Evolutionary conservation across 352 stramenopile species (phyloP).

Genomic region (Pythium folliculosum): DNA sequence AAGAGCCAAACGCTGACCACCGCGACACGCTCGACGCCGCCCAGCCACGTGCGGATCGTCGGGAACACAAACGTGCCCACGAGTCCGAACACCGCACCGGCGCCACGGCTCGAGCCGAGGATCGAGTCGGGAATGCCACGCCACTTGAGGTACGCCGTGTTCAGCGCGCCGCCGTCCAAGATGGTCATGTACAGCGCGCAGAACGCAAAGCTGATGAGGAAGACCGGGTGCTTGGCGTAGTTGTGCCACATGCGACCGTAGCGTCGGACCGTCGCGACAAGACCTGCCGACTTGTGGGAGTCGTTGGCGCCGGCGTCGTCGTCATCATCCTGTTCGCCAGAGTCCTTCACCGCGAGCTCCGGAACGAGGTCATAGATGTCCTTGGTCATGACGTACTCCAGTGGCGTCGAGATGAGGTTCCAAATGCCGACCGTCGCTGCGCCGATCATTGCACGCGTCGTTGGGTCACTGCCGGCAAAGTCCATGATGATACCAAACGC

Average conservation of each 20-base stretch:
- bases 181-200: conserved; percentile 33
- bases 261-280: conserved; percentile 5
- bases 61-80: conserved; percentile 30
- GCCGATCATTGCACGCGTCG: conserved; percentile 62
- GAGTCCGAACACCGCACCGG: conserved; percentile 23
- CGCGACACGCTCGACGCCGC: conserved; percentile 24
- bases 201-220: conserved; percentile 29
- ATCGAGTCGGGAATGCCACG: conserved; percentile 27
- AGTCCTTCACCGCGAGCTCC: conserved; percentile 38
- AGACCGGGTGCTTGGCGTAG: conserved; percentile 24
- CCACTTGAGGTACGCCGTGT: conserved; percentile 34
- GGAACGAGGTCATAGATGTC: conserved; percentile 66
- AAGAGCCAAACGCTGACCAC: conserved; percentile 31
- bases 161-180: conserved; percentile 23
- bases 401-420: conserved; percentile 78
- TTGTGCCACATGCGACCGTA: conserved; percentile 28
- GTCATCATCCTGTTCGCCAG: conserved; percentile 22
- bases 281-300: not conserved
- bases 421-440: conserved; percentile 67
- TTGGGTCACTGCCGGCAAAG: conserved; percentile 62
- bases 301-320: conserved; percentile 13
- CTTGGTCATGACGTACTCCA: conserved; percentile 76
- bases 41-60: conserved; percentile 21
- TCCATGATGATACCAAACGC: conserved; percentile 82
- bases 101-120: conserved; percentile 23